Base-by-base conservation (phyloP, 176 grass and related monocot genomes). In the Paspalum vaginatum region DNA sequence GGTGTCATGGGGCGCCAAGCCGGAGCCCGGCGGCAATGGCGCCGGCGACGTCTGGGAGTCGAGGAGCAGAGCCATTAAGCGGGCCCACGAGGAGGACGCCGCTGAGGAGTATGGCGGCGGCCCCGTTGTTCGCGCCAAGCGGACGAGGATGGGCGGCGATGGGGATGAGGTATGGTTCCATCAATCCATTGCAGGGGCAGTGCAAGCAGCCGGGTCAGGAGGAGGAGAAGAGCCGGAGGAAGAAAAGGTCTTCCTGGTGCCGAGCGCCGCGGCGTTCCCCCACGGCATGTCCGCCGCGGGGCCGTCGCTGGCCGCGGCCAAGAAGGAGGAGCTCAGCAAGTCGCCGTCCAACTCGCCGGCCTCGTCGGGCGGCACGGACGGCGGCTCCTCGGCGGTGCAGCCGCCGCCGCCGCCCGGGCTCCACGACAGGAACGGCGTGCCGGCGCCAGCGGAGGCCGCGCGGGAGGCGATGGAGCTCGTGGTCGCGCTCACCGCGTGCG, bases 111-210 rank as follows among this genome's bases (percentile, higher is more conserved):
- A 87, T 39, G 79, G 74, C 38, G 79, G 74, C 12, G 83, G 59
- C 13, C 85, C 83, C 45, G 53, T 85, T 9, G 86, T 74, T 56
- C 93, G 91, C 74, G 87, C 93, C 32, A 99, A 99, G 85, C 85
- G 93, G 64, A 91, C 88, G 6, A 77, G 88, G 22, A 88, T 79
- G 63, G 81, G 81, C 21, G 78, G 75, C 56, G 86, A 86, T 43
- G 79, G 74, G 14, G 86, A 90, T 26, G 86, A 91, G 67, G 83
- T 93, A 91, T 98, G 96, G 92, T 93, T 98, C 79, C 88, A 85
- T 93, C 88, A 87, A 77, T 39, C 85, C 81, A 95, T 84, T 59
- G 84, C 91, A 82, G 89, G 91, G 27, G 54, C 68, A 65, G 32
- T 84, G 58, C 84, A 79, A 21, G 68, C 43, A 9, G 82, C 76